Base-by-base conservation (phyloP, 2,329 filamentous ascomycete genomes). In the Orbilia blumenaviensis region DNA sequence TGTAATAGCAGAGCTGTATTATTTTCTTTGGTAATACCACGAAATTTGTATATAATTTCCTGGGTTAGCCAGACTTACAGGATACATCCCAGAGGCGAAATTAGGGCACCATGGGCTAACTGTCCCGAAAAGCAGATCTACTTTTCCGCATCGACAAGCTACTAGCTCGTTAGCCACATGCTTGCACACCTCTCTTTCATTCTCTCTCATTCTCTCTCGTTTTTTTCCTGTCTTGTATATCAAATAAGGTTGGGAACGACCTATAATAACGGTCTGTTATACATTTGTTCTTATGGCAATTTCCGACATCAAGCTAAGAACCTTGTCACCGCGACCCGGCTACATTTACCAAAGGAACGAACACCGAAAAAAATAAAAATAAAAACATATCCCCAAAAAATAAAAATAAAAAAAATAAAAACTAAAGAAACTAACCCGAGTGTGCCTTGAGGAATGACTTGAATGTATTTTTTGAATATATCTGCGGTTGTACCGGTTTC, bases 11-110 rank as follows among this genome's bases (percentile, higher is more conserved):
- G 41, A 64, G 36, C 52, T 60, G 52, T 54, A 23, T 36, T 71
- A 62, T 62, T 69, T 46, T 71, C 34, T 60, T 18, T 71, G 56
- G 52, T 61, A 68, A 62, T 62, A 34, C 66, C 32, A 56, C 56
- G 36, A 71, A 71, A 71, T 73, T 34, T 66, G 52, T 74, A 67
- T 67, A 76, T 69, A 76, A 76, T 76, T 68, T 62, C 56, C 48
- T 64, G 58, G 48, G 41, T 76, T 46, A 54, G 66, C 56, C 14
- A 9, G 44, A 69, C 41, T 60, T 62, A 76, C 72, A 76, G 72
- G 72, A 76, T 64, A 64, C 41, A 76, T 76, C 72, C 72, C 72
- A 66, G 72, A 76, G 72, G 72, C 72, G 72, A 76, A 69, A 76
- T 76, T 76, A 66, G 71, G 27, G 34, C 29, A n/a, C n/a, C n/a